phyloP scores from a whole-genome alignment of 306 rosid species.

The Astragalus glycyphyllos region DNA sequence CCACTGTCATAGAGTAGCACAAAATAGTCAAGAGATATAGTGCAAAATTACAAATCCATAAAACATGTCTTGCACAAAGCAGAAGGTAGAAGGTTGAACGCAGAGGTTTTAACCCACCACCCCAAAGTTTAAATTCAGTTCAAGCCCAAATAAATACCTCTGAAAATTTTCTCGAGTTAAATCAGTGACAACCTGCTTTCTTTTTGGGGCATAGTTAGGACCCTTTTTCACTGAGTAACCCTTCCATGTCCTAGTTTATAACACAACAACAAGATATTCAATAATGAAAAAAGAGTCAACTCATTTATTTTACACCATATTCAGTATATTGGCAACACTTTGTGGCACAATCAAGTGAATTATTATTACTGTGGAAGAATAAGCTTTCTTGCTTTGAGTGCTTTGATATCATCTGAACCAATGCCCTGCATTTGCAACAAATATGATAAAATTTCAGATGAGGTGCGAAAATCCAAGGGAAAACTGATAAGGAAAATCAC shows the following conservation, averaged over 20 bases:
- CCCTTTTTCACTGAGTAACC: constrained; percentile 32
- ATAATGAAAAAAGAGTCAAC: not conserved
- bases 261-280: not conserved
- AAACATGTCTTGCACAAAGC: constrained; percentile 25
- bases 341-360: not conserved
- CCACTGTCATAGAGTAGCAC: constrained; percentile 57
- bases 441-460: not conserved
- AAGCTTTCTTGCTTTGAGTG: constrained; percentile 30
- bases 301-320: constrained; percentile 2
- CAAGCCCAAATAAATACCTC: not conserved
- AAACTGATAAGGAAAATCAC: not conserved
- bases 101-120: not conserved
- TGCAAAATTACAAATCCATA: not conserved
- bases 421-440: constrained; percentile 15
- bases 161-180: constrained; percentile 24
- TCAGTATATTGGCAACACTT: not conserved
- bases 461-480: not conserved
- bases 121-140: not conserved
- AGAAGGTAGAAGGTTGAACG: not conserved
- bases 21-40: constrained; percentile 16
- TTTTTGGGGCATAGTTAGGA: constrained; percentile 35
- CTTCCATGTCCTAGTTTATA: constrained; percentile 28
- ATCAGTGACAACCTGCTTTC: constrained; percentile 36
- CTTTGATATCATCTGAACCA: constrained; percentile 34
- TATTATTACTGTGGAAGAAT: constrained; percentile 29